Evolutionary conservation across 129 eudicot genomes (phyloP), one percentile per base, ranked within the genome.

Genomic region (Tanacetum coccineum): DNA sequence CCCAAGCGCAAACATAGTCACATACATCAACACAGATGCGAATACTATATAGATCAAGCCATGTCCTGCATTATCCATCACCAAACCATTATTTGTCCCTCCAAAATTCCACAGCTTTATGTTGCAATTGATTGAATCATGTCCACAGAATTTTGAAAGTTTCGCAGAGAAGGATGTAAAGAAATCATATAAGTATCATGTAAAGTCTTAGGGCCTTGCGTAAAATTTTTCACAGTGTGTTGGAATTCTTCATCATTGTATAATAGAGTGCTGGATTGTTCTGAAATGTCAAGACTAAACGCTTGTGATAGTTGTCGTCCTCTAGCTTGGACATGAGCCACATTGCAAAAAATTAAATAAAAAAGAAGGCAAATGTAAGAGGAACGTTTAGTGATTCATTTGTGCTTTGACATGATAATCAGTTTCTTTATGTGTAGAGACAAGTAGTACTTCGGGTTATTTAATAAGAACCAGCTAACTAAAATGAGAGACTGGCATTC

Each of bases 221-320:
- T 54, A 44, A 56, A 21, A 51, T 20, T 70, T 70, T 30, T 48
- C 61, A 76, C 30, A 20, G 59, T 32, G 12, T 19, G 39, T 6
- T 6, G 28, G 15, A 83, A 68, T 51, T 78, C 80, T 56, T 70
- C 62, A 9, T 87, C 79, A 59, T 78, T 25, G 69, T 78, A 90
- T 1, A 10, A 5, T 26, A 52, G 46, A 12, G 3, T 18, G 22
- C 25, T 64, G 9, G 58, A 64, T 64, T 80, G 77, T 40, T 81
- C 87, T 3, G 66, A 49, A 13, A 68, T 7, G 48, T 82, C 82
- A 0, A 79, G 32, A 59, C 74, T 70, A 66, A 91, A 91, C 13
- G 95, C 88, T 40, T 96, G 97, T 36, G 70, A 77, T 9, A 91
- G 54, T 6, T 83, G 70, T 0, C 83, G 76, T 6, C 95, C 94